Evolutionary conservation across 73 alveolate species (phyloP).

Genomic region (Halteria grandinella): DNA sequence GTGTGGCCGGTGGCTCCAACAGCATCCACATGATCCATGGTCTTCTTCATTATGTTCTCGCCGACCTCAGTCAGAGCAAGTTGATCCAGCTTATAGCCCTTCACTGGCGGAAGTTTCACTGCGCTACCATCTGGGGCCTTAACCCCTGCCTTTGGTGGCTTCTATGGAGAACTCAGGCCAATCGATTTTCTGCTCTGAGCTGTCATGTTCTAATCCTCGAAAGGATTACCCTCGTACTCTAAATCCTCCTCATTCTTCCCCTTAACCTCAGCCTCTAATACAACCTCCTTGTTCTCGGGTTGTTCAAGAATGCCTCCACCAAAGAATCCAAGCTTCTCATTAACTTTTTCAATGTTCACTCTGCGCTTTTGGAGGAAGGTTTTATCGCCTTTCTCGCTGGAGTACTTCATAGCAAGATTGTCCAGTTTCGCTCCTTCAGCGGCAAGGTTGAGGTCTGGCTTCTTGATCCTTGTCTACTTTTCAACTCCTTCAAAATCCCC

Average conservation of each 20-base stretch:
- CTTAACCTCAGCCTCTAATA: neutral
- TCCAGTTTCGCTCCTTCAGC: conserved; percentile 56
- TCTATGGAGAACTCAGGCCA: too few relatives aligned
- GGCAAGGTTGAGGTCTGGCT: conserved; percentile 45
- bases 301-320: neutral
- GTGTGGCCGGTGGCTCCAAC: neutral
- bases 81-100: conserved; percentile 27
- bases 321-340: conserved; percentile 25
- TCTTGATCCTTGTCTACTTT: conserved; percentile 15
- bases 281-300: neutral
- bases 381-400: conserved; percentile 16
- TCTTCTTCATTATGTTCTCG: conserved; percentile 17
- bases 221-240: too few relatives aligned
- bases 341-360: conserved; percentile 28
- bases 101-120: too few relatives aligned
- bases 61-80: conserved; percentile 1
- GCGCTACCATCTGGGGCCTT: too few relatives aligned
- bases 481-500: neutral
- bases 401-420: conserved; percentile 9
- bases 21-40: neutral
- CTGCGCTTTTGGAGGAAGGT: conserved; percentile 26
- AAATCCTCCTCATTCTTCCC: conserved; percentile 25
- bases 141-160: too few relatives aligned
- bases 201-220: too few relatives aligned
- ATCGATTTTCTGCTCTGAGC: too few relatives aligned